These are phyloP conservation scores for Favolaschia claudopus DNA, from an alignment of 768 basidiomycete species.

Conservation along the genomic window DNA sequence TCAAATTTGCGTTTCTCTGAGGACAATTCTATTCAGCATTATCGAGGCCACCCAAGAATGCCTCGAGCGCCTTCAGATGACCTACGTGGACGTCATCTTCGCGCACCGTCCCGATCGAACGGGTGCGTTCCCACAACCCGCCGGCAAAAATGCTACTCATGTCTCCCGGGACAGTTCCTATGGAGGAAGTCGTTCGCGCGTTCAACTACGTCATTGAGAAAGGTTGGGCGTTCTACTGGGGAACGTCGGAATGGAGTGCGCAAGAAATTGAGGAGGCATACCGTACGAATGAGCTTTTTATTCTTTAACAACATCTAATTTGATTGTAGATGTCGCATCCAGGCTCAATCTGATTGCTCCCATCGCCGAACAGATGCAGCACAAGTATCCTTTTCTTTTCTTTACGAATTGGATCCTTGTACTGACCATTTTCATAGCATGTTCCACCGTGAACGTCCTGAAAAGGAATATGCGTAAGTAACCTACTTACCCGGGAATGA, in stretches of 20 bases:
- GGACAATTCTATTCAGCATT: conserved; percentile 48
- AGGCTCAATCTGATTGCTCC: conserved; percentile 73
- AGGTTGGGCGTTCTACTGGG: conserved; percentile 81
- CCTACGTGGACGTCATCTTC: conserved; percentile 78
- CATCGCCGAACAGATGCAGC: conserved; percentile 79
- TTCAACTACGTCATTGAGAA: conserved; percentile 82
- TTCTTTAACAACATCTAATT: not conserved
- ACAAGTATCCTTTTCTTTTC: conserved; percentile 53
- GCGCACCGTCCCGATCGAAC: conserved; percentile 72
- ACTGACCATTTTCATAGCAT: conserved; percentile 53
- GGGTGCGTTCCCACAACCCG: too few species aligned
- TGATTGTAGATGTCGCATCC: conserved; percentile 64
- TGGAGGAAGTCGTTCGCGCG: conserved; percentile 83
- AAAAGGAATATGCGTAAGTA: conserved; percentile 75
- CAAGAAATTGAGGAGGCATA: conserved; percentile 71
- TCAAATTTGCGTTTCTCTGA: not conserved
- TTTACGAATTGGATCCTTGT: not conserved
- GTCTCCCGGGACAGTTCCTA: conserved; percentile 54
- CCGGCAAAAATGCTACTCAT: too few species aligned
- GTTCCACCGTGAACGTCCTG: conserved; percentile 83
- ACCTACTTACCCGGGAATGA: not conserved
- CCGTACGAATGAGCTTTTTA: conserved; percentile 46
- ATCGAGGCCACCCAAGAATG: conserved; percentile 77
- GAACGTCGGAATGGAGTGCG: conserved; percentile 81
- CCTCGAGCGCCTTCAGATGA: conserved; percentile 72